phyloP scores from a whole-genome alignment of 768 basidiomycete species.

The Calvatia gigantea region DNA sequence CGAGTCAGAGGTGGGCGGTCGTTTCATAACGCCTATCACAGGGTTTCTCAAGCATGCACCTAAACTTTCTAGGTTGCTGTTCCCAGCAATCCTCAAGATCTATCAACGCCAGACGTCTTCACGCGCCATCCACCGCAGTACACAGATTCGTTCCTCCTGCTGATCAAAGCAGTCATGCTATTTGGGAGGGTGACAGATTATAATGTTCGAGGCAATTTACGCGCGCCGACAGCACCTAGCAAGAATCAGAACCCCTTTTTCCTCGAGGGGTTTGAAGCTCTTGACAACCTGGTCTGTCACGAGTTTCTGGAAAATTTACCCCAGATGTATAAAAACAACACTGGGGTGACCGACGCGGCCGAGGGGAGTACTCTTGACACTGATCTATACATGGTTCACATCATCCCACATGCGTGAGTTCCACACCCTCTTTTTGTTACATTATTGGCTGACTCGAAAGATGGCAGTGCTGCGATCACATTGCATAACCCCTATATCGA shows the following conservation, averaged over 20 bases:
- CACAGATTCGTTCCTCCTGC: conserved; percentile 77
- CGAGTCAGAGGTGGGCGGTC: conserved; percentile 57
- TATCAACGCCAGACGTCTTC: conserved; percentile 62
- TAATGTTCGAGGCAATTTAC: conserved; percentile 72
- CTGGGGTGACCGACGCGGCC: conserved; percentile 55
- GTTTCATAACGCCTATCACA: not conserved
- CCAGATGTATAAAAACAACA: conserved; percentile 58
- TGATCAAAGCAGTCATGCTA: conserved; percentile 81
- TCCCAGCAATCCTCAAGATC: conserved; percentile 73
- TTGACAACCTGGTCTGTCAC: conserved; percentile 64
- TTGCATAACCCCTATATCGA: conserved; percentile 83
- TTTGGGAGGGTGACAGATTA: conserved; percentile 85
- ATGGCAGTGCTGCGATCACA: conserved; percentile 75
- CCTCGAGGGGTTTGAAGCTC: conserved; percentile 59
- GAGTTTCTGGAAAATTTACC: conserved; percentile 75
- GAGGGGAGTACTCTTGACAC: conserved; percentile 67
- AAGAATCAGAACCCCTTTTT: conserved; percentile 73
- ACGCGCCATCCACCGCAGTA: conserved; percentile 70
- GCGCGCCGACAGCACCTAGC: conserved; percentile 60
- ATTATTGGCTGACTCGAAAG: conserved; percentile 11
- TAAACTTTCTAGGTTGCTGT: conserved; percentile 43
- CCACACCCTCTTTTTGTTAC: conserved; percentile 5
- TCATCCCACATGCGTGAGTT: conserved; percentile 82
- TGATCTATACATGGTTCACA: conserved; percentile 83
- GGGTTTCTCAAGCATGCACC: not conserved